Conservation (phyloP, 805 yeast species). For the Tetrapisispora arboricola region DNA sequence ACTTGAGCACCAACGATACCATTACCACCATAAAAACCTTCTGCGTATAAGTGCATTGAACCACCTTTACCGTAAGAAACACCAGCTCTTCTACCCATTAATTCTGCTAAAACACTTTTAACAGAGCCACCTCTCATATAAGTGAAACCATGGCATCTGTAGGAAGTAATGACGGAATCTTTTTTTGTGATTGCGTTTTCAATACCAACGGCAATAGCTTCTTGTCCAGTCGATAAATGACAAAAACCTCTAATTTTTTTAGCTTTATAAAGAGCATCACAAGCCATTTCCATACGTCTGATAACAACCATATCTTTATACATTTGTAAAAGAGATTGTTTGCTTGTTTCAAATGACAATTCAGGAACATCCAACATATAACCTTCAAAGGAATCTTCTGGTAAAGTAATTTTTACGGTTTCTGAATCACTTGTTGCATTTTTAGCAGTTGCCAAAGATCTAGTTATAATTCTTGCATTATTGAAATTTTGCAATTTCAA, state of each 20-base stretch:
- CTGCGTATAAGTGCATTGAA: slow-evolving; percentile 97
- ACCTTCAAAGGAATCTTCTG: slow-evolving; percentile 75
- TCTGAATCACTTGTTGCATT: slow-evolving; percentile 15
- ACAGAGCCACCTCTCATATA: slow-evolving; percentile 93
- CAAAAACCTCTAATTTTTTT: slow-evolving; percentile 98
- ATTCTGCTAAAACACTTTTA: slow-evolving; percentile 82
- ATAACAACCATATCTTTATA: slow-evolving; percentile 91
- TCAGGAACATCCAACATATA: slow-evolving; percentile 71
- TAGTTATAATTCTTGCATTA: not conserved
- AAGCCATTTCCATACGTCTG: slow-evolving; percentile 98
- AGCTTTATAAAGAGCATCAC: slow-evolving; percentile 96
- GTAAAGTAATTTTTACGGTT: slow-evolving; percentile 46
- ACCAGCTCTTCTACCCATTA: slow-evolving; percentile 94
- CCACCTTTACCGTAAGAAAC: slow-evolving; percentile 98
- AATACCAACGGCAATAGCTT: slow-evolving; percentile 97
- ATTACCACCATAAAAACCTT: slow-evolving; percentile 96
- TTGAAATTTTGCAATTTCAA: not conserved
- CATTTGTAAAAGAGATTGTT: slow-evolving; percentile 75
- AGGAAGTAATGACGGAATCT: slow-evolving; percentile 90
- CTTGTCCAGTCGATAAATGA: slow-evolving; percentile 97
- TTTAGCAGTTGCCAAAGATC: slow-evolving; percentile 14
- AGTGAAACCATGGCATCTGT: slow-evolving; percentile 98
- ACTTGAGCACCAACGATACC: slow-evolving; percentile 99
- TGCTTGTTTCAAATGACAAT: slow-evolving; percentile 66
- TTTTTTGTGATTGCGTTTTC: slow-evolving; percentile 81